Evolutionary conservation across 2,329 filamentous ascomycete genomes (phyloP).

Genomic region (Pyrenochaeta sp.): DNA sequence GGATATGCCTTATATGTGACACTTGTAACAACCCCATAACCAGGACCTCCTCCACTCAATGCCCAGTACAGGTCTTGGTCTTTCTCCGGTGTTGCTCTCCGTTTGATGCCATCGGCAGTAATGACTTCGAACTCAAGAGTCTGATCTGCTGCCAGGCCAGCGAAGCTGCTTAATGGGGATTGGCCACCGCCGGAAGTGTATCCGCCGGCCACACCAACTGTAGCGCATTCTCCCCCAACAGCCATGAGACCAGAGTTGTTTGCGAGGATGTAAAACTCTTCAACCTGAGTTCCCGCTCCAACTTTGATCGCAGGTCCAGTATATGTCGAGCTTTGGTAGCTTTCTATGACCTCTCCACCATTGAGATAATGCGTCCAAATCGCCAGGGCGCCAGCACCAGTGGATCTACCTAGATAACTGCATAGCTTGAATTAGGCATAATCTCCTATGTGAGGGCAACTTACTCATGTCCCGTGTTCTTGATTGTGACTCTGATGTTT

Average conservation of each 20-base stretch:
- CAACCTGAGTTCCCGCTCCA: slow-evolving; percentile 20
- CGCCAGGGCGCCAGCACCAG: slow-evolving; percentile 17
- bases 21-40: slow-evolving; percentile 25
- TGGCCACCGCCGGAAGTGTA: slow-evolving; percentile 58
- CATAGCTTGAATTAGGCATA: too few species aligned
- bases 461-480: too few species aligned
- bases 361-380: slow-evolving; percentile 31
- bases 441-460: too few species aligned
- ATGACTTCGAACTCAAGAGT: slow-evolving; percentile 31
- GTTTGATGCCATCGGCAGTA: slow-evolving; percentile 19
- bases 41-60: slow-evolving; percentile 26
- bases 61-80: slow-evolving; percentile 36
- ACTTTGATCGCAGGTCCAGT: slow-evolving; percentile 20
- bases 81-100: slow-evolving; percentile 17
- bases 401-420: slow-evolving; percentile 17
- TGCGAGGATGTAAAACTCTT: slow-evolving; percentile 20
- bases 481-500: too few species aligned
- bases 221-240: slow-evolving; percentile 28
- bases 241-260: slow-evolving; percentile 12
- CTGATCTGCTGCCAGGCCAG: slow-evolving; percentile 28
- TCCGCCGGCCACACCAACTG: slow-evolving; percentile 56
- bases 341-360: slow-evolving; percentile 6
- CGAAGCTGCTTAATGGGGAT: slow-evolving; percentile 50
- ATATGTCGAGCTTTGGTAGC: slow-evolving; percentile 10
- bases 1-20: slow-evolving; percentile 22